A percentile compares a stretch with the other conserved stretches of the same genome.
These are phyloP conservation scores for Stereum hirsutum DNA, from an alignment of 1,284 basidiomycete species.

Conservation along the genomic window DNA sequence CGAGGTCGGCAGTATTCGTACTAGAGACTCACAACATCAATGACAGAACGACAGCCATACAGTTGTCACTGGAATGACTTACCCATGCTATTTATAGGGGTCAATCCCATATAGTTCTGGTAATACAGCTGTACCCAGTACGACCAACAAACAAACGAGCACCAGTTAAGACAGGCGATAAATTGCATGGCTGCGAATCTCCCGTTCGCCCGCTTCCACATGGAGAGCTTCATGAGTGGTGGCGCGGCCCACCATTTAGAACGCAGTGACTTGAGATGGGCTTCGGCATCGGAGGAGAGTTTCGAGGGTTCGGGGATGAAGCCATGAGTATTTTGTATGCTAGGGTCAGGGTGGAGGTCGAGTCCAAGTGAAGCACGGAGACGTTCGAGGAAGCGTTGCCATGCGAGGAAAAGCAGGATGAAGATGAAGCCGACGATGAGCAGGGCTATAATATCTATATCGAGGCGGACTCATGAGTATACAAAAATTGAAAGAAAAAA, in stretches of 20 bases:
- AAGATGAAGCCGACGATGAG: conserved; percentile 57
- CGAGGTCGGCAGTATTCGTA: conserved; percentile 73
- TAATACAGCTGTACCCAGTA: conserved; percentile 57
- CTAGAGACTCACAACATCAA: no score
- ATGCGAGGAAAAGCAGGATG: conserved; percentile 50
- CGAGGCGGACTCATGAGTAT: background rate
- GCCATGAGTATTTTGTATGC: no score
- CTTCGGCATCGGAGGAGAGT: no score
- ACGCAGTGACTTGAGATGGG: no score
- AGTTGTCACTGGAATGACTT: no score
- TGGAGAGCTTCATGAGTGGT: conserved; percentile 58
- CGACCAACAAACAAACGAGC: conserved; percentile 45
- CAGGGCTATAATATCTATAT: conserved; percentile 51
- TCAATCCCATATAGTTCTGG: conserved; percentile 47
- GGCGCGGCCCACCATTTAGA: conserved; percentile 38
- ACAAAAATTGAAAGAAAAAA: background rate
- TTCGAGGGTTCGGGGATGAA: no score
- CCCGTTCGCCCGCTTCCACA: conserved; percentile 65
- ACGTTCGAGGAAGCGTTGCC: conserved; percentile 58
- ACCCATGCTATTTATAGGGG: conserved; percentile 61
- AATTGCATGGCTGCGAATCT: conserved; percentile 55
- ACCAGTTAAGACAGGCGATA: conserved; percentile 66
- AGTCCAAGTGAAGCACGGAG: no score
- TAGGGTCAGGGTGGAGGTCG: conserved; percentile 11
- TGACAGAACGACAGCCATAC: no score